Percentiles rank a stretch among this genome's conserved stretches.
These are phyloP conservation scores for Angomonas ambiguus DNA, from an alignment of 208 protist species.

Conservation along the genomic window DNA sequence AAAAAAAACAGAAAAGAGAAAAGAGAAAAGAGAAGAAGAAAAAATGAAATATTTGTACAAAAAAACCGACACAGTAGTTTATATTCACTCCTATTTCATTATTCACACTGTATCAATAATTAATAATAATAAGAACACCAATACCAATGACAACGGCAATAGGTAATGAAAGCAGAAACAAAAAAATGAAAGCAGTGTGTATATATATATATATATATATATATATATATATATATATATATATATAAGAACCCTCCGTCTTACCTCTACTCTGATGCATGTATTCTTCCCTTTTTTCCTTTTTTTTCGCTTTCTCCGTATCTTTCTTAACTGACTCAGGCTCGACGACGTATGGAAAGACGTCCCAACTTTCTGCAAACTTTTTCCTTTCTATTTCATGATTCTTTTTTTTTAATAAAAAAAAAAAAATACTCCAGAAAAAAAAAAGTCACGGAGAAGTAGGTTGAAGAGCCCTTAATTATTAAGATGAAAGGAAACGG, in stretches of 20 bases:
- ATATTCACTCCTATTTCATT: no score
- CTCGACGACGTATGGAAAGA: not conserved
- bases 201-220: no score
- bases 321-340: not conserved
- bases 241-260: not conserved
- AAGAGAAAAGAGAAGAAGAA: not conserved
- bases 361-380: not conserved
- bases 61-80: no score
- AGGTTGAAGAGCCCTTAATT: not conserved
- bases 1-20: constrained; percentile 1
- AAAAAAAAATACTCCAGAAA: no score
- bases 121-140: no score
- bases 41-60: no score
- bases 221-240: no score
- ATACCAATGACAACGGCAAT: no score
- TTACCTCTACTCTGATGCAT: not conserved
- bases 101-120: no score
- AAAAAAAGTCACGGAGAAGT: not conserved
- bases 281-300: constrained; percentile 1
- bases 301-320: not conserved
- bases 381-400: not conserved
- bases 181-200: constrained; percentile 5
- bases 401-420: no score
- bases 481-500: not conserved
- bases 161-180: no score